phyloP scores from a whole-genome alignment of 2,329 filamentous ascomycete genomes.

The Cercospora sp. region DNA sequence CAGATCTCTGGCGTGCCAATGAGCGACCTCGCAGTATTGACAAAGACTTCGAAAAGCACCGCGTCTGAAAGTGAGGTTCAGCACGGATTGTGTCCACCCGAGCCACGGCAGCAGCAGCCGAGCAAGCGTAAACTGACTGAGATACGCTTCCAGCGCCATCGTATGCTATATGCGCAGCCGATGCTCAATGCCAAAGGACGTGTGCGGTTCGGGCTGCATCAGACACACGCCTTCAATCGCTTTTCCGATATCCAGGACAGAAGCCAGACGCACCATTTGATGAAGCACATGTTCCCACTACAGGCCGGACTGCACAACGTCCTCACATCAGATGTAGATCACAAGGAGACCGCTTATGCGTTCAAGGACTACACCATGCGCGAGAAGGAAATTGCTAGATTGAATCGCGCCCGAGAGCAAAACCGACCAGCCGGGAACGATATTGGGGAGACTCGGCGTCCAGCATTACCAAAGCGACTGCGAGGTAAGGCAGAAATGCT shows the following conservation, averaged over 20 bases:
- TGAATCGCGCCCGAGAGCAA: neutral
- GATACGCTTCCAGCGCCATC: constrained; percentile 74
- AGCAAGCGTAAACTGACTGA: constrained; percentile 25
- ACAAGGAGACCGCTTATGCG: constrained; percentile 65
- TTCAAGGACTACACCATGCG: constrained; percentile 84
- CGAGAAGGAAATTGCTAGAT: constrained; percentile 70
- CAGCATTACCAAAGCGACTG: constrained; percentile 59
- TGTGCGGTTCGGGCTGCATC: constrained; percentile 72
- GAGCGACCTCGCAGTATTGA: constrained; percentile 44
- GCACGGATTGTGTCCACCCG: neutral
- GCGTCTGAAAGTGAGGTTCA: neutral
- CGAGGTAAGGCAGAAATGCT: constrained; percentile 62
- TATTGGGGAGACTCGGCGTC: constrained; percentile 40
- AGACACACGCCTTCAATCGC: constrained; percentile 82
- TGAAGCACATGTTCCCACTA: constrained; percentile 91
- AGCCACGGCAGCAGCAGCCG: neutral
- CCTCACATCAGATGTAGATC: constrained; percentile 72
- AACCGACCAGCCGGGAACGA: neutral
- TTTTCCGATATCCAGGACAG: constrained; percentile 53
- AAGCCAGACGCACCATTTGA: constrained; percentile 64
- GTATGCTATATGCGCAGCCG: constrained; percentile 82
- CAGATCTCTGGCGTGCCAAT: constrained; percentile 75
- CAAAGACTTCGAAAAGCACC: neutral
- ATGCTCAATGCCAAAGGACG: constrained; percentile 66
- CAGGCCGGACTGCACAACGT: constrained; percentile 91